Base-by-base conservation (phyloP, 2,329 filamentous ascomycete genomes). In the Fusarium cyanostomum region DNA sequence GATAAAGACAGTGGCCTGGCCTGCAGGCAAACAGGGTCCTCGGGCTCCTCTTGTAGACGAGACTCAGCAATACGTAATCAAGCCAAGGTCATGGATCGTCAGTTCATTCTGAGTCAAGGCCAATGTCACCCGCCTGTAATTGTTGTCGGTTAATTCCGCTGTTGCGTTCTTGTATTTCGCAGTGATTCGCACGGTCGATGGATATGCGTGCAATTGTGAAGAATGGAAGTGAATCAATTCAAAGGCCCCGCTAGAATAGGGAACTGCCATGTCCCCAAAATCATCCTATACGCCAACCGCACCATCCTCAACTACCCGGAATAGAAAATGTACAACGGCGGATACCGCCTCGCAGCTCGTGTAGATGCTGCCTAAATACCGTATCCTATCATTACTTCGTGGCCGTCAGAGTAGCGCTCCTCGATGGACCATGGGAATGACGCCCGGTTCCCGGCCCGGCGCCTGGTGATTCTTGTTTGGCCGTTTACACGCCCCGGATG, bases 401-500 rank as follows among this genome's bases (percentile, higher is more conserved):
- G 60, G 67, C 62, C 62, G 64, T 68, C 69, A 62, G 38, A 55
- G 52, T 30, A 52, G 37, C 45, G 52, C 37, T 39, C 53, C 46
- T 49, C 43, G 24, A 42, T 49, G 51, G 42, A 37, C 43, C 35
- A 15, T 46, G 6, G 55, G 53, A 63, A 60, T 54, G 68, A 71
- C 68, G 66, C 51, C 66, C 21, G 9, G 49, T 61, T 63, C 52
- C 37, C 57, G 31, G 45, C 43, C 52, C 66, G 15, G 52, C 34
- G 38, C 52, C 41, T 44, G 11, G 18, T 18, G 42, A 37, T 44
- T 54, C 57, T 42, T 33, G 34, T 52, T 48, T 30, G 16, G 42
- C 35, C 49, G 39, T 52, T 79, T 86, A 97, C 77, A 96, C 89
- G 62, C 94, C 94, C 80, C 91, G 94, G 80, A 98, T 95, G 71